phyloP scores from a whole-genome alignment of 768 basidiomycete species.

The Tubosaeta sp. region DNA sequence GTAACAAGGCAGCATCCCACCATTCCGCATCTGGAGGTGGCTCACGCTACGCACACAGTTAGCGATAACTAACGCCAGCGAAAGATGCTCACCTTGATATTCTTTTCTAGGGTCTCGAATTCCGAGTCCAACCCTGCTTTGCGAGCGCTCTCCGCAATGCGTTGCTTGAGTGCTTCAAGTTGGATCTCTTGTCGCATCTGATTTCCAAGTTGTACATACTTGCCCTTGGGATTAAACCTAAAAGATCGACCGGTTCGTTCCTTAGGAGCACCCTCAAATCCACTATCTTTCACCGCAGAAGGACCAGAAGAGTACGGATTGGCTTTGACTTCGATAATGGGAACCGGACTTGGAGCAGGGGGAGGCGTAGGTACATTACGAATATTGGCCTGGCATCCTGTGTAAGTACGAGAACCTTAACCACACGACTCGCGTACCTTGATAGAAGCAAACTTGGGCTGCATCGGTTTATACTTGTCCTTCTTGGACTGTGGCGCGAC shows the following conservation, averaged over 20 bases:
- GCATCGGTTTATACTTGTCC: conserved; percentile 96
- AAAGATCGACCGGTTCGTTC: conserved; percentile 69
- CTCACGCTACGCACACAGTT: conserved; percentile 50
- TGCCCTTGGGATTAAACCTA: conserved; percentile 90
- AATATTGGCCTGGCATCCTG: conserved; percentile 57
- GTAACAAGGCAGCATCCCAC: conserved; percentile 92
- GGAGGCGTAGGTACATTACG: conserved; percentile 69
- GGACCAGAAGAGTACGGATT: conserved; percentile 75
- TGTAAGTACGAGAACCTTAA: neutral
- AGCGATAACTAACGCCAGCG: neutral
- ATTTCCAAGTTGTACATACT: conserved; percentile 73
- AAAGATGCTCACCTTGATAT: conserved; percentile 61
- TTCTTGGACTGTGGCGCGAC: conserved; percentile 69
- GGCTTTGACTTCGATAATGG: conserved; percentile 40
- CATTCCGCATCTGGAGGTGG: conserved; percentile 91
- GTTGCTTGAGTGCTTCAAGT: conserved; percentile 86
- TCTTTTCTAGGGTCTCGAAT: conserved; percentile 85
- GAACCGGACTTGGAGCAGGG: conserved; percentile 33
- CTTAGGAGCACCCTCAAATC: conserved; percentile 69
- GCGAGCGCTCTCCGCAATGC: conserved; percentile 87
- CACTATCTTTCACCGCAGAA: conserved; percentile 49
- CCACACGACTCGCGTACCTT: conserved; percentile 46
- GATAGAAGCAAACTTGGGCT: conserved; percentile 96
- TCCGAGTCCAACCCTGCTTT: conserved; percentile 96
- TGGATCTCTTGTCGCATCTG: conserved; percentile 71